Conservation (phyloP, 345 rosid genomes). For the Linum tenue region DNA sequence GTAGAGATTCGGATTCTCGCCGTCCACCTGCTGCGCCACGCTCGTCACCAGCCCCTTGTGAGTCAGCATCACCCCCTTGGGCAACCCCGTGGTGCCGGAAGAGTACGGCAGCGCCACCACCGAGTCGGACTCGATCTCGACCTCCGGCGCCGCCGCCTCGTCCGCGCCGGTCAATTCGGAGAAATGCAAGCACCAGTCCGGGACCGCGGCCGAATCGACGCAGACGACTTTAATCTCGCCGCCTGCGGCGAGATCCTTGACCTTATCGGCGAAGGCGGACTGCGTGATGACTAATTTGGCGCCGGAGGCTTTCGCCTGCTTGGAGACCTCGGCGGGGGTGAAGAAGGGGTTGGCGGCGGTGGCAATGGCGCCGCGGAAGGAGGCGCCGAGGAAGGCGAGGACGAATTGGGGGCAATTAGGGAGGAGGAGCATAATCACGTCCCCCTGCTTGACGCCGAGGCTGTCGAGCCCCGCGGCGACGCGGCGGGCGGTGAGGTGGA, state of each 20-base stretch:
- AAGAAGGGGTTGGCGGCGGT: constrained; percentile 88
- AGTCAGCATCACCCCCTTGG: constrained; percentile 78
- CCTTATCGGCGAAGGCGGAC: constrained; percentile 54
- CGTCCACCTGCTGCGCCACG: constrained; percentile 93
- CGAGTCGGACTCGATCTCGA: constrained; percentile 37
- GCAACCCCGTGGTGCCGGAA: constrained; percentile 87
- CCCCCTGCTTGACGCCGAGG: constrained; percentile 55
- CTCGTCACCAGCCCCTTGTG: constrained; percentile 77
- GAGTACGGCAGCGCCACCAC: constrained; percentile 78
- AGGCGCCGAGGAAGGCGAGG: constrained; percentile 79
- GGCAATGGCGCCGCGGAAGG: constrained; percentile 71
- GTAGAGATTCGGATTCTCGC: constrained; percentile 74
- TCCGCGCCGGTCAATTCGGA: constrained; percentile 30
- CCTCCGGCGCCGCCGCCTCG: constrained; percentile 26
- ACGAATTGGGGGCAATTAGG: constrained; percentile 78
- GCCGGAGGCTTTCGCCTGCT: constrained; percentile 41
- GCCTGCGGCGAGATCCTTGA: constrained; percentile 14
- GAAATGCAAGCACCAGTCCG: constrained; percentile 63
- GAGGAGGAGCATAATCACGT: constrained; percentile 80
- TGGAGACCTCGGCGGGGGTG: constrained; percentile 57
- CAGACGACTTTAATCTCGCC: constrained; percentile 48
- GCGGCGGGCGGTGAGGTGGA: constrained; percentile 36
- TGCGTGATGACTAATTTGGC: constrained; percentile 69
- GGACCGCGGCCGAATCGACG: constrained; percentile 36
- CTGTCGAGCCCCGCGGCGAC: constrained; percentile 53